phyloP scores from a whole-genome alignment of 2,329 filamentous ascomycete genomes.

The Botrytis galanthina region DNA sequence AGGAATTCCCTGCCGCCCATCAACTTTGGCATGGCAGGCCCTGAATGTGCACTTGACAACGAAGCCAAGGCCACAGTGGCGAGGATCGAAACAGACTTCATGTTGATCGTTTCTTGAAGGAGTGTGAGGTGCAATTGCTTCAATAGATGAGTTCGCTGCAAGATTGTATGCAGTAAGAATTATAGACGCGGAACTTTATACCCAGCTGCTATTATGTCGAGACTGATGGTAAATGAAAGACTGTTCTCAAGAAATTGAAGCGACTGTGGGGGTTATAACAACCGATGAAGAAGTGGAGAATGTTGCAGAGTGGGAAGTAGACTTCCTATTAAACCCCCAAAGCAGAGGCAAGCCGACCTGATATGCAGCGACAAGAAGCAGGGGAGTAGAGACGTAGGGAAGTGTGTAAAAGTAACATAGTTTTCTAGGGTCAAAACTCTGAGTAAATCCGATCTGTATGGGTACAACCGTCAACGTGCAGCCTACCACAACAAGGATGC shows the following conservation, averaged over 20 bases:
- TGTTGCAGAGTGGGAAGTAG: neutral
- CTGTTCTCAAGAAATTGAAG: neutral
- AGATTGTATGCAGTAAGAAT: neutral
- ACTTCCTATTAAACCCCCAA: constrained; percentile 7
- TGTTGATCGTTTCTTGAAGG: constrained; percentile 10
- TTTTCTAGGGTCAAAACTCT: constrained; percentile 2
- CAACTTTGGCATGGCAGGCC: constrained; percentile 28
- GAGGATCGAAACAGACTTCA: constrained; percentile 27
- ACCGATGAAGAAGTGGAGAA: neutral
- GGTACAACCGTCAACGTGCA: neutral
- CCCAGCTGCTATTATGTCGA: neutral
- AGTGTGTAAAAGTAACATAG: neutral
- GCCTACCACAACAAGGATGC: constrained; percentile 19
- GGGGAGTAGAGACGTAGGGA: neutral
- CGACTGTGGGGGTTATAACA: constrained; percentile 14
- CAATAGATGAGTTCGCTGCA: neutral
- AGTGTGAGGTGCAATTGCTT: neutral
- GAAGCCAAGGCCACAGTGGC: constrained; percentile 24
- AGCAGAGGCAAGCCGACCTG: constrained; percentile 1
- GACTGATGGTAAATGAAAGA: neutral
- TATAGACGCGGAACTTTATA: neutral
- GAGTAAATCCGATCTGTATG: neutral
- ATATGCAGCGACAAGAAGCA: constrained; percentile 5
- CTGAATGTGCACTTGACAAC: constrained; percentile 28
- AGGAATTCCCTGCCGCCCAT: constrained; percentile 33